These are phyloP conservation scores for Coprinopsis sp. DNA, from an alignment of 768 basidiomycete species.

Conservation along the genomic window DNA sequence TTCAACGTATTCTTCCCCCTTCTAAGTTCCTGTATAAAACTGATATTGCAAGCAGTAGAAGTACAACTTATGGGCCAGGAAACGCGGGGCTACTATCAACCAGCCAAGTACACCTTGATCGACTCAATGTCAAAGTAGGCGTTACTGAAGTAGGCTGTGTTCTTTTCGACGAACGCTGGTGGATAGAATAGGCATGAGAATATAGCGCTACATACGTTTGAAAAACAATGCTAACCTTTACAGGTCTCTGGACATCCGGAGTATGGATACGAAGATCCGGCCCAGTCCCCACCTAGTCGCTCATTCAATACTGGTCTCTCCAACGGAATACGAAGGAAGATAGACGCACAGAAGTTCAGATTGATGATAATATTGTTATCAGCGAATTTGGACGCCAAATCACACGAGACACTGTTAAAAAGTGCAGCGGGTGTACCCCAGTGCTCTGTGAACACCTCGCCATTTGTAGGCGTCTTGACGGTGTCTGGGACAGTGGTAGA, in stretches of 20 bases:
- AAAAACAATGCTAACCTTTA: slow-evolving; percentile 1
- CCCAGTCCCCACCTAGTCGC: slow-evolving; percentile 13
- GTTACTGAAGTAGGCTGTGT: slow-evolving; percentile 51
- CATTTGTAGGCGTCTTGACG: slow-evolving; percentile 33
- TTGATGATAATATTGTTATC: slow-evolving; percentile 63
- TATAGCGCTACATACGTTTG: not conserved
- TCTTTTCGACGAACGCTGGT: slow-evolving; percentile 53
- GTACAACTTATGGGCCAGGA: too few relatives aligned
- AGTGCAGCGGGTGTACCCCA: slow-evolving; percentile 54
- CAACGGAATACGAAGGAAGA: not conserved
- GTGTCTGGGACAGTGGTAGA: slow-evolving; percentile 43
- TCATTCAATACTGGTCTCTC: slow-evolving; percentile 7
- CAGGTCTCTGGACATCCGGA: slow-evolving; percentile 12
- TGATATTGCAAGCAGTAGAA: too few relatives aligned
- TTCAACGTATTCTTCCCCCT: too few relatives aligned
- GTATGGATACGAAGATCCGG: slow-evolving; percentile 3
- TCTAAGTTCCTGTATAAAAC: too few relatives aligned
- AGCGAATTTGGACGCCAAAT: slow-evolving; percentile 40
- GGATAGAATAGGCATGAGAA: not conserved
- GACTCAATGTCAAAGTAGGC: slow-evolving; percentile 65
- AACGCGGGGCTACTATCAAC: too few relatives aligned
- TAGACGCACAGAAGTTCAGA: slow-evolving; percentile 32
- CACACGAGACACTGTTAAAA: slow-evolving; percentile 55
- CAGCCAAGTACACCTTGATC: slow-evolving; percentile 38
- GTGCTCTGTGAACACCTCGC: slow-evolving; percentile 9